These are phyloP conservation scores for Suillus brevipes DNA, from an alignment of 768 basidiomycete genomes.

Conservation along the genomic window DNA sequence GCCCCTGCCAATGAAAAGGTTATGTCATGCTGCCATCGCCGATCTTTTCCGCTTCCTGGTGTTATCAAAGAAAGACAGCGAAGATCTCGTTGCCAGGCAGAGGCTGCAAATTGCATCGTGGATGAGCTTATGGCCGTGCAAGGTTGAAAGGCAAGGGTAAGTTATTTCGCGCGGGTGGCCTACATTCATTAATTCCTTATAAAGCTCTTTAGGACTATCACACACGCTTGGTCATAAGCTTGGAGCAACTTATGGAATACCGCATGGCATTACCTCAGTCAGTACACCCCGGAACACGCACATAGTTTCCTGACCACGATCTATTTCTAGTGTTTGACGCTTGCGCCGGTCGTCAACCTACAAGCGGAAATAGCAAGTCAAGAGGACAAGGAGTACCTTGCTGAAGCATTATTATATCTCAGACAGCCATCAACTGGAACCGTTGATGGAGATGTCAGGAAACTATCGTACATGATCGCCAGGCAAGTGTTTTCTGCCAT, in stretches of 20 bases:
- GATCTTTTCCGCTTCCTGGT: conserved; percentile 79
- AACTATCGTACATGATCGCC: conserved; percentile 53
- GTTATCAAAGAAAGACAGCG: conserved; percentile 57
- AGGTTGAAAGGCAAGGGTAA: conserved; percentile 56
- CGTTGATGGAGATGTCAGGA: conserved; percentile 59
- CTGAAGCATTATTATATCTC: conserved; percentile 58
- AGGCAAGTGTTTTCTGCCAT: conserved; percentile 40
- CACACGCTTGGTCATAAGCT: conserved; percentile 75
- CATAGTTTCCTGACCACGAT: conserved; percentile 8
- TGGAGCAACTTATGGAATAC: conserved; percentile 71
- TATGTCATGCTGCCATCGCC: conserved; percentile 65
- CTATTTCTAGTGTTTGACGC: conserved; percentile 61
- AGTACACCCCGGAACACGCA: conserved; percentile 21
- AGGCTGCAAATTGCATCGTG: conserved; percentile 73
- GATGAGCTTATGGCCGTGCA: conserved; percentile 78
- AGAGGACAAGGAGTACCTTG: conserved; percentile 64
- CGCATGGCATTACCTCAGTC: conserved; percentile 84
- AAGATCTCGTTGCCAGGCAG: conserved; percentile 59
- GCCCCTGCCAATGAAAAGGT: conserved; percentile 57
- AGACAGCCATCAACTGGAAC: conserved; percentile 61
- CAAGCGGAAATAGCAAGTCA: conserved; percentile 57
- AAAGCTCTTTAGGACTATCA: conserved; percentile 69
- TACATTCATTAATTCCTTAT: conserved; percentile 1
- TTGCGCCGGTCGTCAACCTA: conserved; percentile 61
- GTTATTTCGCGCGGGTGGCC: conserved; percentile 6